A percentile compares a stretch with the other conserved stretches of the same genome.
Evolutionary conservation across 352 stramenopile genomes (phyloP).

Genomic region (Pythium graminicola): DNA sequence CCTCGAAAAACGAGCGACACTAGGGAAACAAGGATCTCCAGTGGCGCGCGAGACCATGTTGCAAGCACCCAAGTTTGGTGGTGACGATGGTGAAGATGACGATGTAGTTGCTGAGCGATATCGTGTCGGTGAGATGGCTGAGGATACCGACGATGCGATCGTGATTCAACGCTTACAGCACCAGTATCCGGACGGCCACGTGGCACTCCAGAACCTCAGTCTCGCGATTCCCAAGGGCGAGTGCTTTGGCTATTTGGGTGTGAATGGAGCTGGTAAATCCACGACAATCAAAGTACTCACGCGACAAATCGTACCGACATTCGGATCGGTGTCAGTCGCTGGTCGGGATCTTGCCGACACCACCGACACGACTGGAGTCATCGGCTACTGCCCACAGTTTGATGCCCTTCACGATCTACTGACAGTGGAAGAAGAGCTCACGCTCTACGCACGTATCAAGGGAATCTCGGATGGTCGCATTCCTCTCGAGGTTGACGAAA

Average conservation of each 20-base stretch:
- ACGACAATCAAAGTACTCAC: slow-evolving; percentile 96
- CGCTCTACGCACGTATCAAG: slow-evolving; percentile 90
- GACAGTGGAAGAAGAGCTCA: slow-evolving; percentile 80
- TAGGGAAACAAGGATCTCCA: neutral
- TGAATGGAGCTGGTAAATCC: slow-evolving; percentile 94
- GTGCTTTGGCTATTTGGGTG: slow-evolving; percentile 93
- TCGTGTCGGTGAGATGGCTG: slow-evolving; percentile 10
- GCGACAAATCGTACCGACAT: slow-evolving; percentile 64
- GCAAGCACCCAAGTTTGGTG: neutral
- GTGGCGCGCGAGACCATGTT: neutral
- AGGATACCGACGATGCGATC: slow-evolving; percentile 30
- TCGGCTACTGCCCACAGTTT: slow-evolving; percentile 93
- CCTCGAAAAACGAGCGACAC: slow-evolving; percentile 28
- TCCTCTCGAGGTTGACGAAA: slow-evolving; percentile 44
- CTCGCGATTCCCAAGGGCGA: slow-evolving; percentile 85
- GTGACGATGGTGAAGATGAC: slow-evolving; percentile 24
- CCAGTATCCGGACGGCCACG: slow-evolving; percentile 82
- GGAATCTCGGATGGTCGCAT: slow-evolving; percentile 42
- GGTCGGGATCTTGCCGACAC: slow-evolving; percentile 70
- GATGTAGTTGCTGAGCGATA: slow-evolving; percentile 24
- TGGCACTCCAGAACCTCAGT: slow-evolving; percentile 62
- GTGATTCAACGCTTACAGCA: slow-evolving; percentile 72
- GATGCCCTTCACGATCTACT: slow-evolving; percentile 82
- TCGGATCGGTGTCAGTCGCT: slow-evolving; percentile 41
- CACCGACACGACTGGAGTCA: slow-evolving; percentile 58